Evolutionary conservation across 2,329 filamentous ascomycete genomes (phyloP).

Genomic region (Aspergillus cejpii): DNA sequence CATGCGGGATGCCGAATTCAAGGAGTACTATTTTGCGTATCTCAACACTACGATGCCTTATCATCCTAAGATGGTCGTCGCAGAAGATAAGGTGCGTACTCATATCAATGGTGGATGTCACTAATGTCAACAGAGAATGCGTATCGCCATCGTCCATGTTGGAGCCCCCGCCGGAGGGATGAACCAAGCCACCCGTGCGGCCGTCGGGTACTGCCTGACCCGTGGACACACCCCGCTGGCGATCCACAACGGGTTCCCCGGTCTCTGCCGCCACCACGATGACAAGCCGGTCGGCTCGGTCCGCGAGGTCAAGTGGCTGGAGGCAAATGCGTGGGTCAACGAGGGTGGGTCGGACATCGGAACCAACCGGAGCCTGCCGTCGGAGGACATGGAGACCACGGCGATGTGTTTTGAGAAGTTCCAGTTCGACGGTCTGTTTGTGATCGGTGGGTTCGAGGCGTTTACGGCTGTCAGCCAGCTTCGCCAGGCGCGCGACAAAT

Average conservation of each 20-base stretch:
- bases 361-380: slow-evolving; percentile 88
- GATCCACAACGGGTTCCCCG: slow-evolving; percentile 95
- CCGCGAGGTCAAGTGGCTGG: slow-evolving; percentile 81
- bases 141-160: slow-evolving; percentile 92
- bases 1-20: slow-evolving; percentile 86
- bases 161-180: slow-evolving; percentile 95
- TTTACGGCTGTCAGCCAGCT: slow-evolving; percentile 89
- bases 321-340: slow-evolving; percentile 91
- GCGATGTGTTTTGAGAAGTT: slow-evolving; percentile 79
- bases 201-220: slow-evolving; percentile 84
- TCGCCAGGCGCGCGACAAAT: slow-evolving; percentile 68
- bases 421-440: slow-evolving; percentile 83
- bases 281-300: slow-evolving; percentile 78
- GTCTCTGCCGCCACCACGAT: slow-evolving; percentile 80
- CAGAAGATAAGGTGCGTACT: slow-evolving; percentile 63
- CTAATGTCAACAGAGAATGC: slow-evolving; percentile 76
- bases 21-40: slow-evolving; percentile 85
- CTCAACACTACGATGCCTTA: slow-evolving; percentile 82
- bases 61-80: slow-evolving; percentile 61
- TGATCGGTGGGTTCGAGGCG: slow-evolving; percentile 92
- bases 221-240: slow-evolving; percentile 89
- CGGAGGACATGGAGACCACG: slow-evolving; percentile 75
- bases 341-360: slow-evolving; percentile 97
- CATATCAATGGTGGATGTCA: no score
- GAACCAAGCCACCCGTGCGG: slow-evolving; percentile 91